phyloP scores from a whole-genome alignment of 1,284 basidiomycete species.

The Leccinum fuscescens region DNA sequence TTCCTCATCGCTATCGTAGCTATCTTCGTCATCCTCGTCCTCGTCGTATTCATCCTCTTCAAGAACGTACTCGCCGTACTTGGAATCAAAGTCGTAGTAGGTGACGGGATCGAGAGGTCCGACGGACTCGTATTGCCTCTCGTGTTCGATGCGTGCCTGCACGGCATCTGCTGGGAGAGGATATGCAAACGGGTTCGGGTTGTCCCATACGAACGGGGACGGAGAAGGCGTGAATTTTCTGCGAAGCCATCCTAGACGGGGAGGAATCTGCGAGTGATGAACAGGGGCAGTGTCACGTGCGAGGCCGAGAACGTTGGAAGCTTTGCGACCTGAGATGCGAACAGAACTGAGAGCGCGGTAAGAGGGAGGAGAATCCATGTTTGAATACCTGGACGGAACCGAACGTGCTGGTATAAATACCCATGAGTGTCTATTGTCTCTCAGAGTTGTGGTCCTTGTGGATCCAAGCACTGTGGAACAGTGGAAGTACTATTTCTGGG shows the following conservation, averaged over 20 bases:
- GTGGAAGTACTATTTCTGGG: background rate
- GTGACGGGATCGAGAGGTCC: background rate
- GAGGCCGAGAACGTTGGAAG: background rate
- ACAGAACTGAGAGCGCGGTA: background rate
- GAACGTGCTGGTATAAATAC: background rate
- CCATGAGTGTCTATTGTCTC: background rate
- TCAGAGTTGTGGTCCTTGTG: background rate
- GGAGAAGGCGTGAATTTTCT: background rate
- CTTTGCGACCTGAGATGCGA: background rate
- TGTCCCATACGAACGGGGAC: slow-evolving; percentile 19
- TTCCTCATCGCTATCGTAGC: background rate
- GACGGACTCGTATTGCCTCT: slow-evolving; percentile 1
- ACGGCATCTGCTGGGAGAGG: background rate
- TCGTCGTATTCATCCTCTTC: background rate
- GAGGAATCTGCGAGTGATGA: background rate
- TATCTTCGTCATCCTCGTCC: too few relatives aligned
- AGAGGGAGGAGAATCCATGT: background rate
- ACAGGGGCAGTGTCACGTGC: background rate
- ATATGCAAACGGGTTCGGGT: slow-evolving; percentile 15
- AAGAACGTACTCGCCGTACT: background rate
- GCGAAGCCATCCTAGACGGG: background rate
- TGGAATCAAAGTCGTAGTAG: background rate
- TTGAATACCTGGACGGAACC: background rate
- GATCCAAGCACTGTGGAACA: background rate
- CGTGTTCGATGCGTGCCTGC: slow-evolving; percentile 1